A percentile compares a stretch with the other conserved stretches of the same genome.
Evolutionary conservation across 345 rosid species (phyloP).

Genomic region (Murraya paniculata): DNA sequence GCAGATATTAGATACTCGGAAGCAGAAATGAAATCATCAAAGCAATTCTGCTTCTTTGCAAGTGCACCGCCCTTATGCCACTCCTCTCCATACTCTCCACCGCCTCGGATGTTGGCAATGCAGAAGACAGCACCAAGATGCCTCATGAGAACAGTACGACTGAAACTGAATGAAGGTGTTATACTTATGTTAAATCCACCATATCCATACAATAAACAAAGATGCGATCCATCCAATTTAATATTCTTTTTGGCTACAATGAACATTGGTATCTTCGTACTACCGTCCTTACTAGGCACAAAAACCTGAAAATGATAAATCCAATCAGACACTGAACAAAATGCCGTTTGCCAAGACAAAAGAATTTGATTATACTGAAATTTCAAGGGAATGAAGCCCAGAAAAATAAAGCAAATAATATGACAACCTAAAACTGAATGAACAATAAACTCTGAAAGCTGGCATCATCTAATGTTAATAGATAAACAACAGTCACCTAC

Average conservation of each 20-base stretch:
- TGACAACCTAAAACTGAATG: background rate
- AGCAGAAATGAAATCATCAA: slow-evolving; percentile 84
- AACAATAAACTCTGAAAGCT: background rate
- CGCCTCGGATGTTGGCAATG: slow-evolving; percentile 64
- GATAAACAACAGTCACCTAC: slow-evolving; percentile 50
- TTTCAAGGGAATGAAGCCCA: background rate
- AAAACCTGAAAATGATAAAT: slow-evolving; percentile 53
- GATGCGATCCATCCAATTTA: slow-evolving; percentile 75
- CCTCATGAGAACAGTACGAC: slow-evolving; percentile 55
- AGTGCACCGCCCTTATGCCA: slow-evolving; percentile 94
- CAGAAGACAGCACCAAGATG: slow-evolving; percentile 80
- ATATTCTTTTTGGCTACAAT: slow-evolving; percentile 62
- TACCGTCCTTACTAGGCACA: slow-evolving; percentile 76
- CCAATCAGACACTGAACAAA: background rate
- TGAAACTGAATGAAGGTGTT: slow-evolving; percentile 72
- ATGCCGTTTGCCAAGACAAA: background rate
- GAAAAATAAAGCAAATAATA: background rate
- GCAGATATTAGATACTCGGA: slow-evolving; percentile 69
- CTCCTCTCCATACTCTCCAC: slow-evolving; percentile 97
- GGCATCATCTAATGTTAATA: background rate
- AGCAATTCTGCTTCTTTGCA: slow-evolving; percentile 76
- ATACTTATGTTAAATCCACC: slow-evolving; percentile 81
- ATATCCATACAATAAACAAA: slow-evolving; percentile 85
- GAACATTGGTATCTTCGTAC: slow-evolving; percentile 75
- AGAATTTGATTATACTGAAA: background rate